These are phyloP conservation scores for Naganishia sp. DNA, from an alignment of 1,284 basidiomycete genomes.

Conservation along the genomic window DNA sequence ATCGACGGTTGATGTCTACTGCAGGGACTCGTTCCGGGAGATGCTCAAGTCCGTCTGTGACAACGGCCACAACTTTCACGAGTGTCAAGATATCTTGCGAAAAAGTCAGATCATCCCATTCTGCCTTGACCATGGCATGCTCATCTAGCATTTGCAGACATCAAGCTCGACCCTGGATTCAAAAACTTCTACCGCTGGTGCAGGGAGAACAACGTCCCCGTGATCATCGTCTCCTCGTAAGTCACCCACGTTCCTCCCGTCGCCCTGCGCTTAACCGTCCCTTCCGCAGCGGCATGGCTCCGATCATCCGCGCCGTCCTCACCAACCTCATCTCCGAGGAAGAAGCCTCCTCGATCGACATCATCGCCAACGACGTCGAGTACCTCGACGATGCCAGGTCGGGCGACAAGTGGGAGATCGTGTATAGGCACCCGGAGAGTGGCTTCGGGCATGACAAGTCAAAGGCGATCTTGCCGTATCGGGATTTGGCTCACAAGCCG, in stretches of 20 bases:
- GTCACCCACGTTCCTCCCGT: slow-evolving; percentile 31
- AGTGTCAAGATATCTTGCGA: slow-evolving; percentile 69
- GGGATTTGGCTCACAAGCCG: slow-evolving; percentile 67
- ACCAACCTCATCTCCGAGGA: slow-evolving; percentile 73
- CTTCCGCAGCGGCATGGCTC: slow-evolving; percentile 77
- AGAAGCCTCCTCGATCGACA: slow-evolving; percentile 73
- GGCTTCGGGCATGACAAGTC: slow-evolving; percentile 92
- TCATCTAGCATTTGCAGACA: slow-evolving; percentile 57
- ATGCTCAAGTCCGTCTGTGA: slow-evolving; percentile 73
- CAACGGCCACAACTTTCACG: slow-evolving; percentile 68
- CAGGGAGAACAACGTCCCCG: slow-evolving; percentile 71
- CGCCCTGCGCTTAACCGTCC: not conserved
- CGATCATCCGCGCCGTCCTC: slow-evolving; percentile 83
- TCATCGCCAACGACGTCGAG: slow-evolving; percentile 84
- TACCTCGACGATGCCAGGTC: slow-evolving; percentile 59
- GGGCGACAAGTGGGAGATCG: slow-evolving; percentile 74
- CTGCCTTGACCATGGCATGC: slow-evolving; percentile 34
- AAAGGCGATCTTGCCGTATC: slow-evolving; percentile 83
- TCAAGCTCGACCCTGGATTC: slow-evolving; percentile 83
- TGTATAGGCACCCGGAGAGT: slow-evolving; percentile 82
- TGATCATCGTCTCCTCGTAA: slow-evolving; percentile 88
- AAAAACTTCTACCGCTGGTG: slow-evolving; percentile 80
- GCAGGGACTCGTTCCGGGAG: slow-evolving; percentile 72
- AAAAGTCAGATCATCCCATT: slow-evolving; percentile 57
- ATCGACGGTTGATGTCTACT: not conserved